These are phyloP conservation scores for Pichia gijzeniarum DNA, from an alignment of 805 yeast genomes.

Conservation along the genomic window DNA sequence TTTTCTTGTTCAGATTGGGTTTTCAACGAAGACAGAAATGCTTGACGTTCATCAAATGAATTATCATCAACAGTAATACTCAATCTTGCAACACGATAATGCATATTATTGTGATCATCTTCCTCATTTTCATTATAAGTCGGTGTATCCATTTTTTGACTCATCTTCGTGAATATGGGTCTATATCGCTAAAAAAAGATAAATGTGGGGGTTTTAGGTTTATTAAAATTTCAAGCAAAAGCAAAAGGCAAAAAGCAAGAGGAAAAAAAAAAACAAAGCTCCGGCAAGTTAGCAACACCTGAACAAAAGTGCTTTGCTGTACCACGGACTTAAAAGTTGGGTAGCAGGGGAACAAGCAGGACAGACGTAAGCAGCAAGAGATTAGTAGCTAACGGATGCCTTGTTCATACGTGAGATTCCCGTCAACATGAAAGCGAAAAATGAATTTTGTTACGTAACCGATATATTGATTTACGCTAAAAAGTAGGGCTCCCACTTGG, in stretches of 20 bases:
- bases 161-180: background rate
- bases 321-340: too few relatives aligned
- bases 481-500: background rate
- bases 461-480: too few relatives aligned
- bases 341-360: too few relatives aligned
- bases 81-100: conserved; percentile 25
- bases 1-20: background rate
- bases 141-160: background rate
- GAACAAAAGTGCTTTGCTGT: too few relatives aligned
- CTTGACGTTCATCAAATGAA: conserved; percentile 14
- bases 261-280: background rate
- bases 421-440: background rate
- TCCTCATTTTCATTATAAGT: background rate
- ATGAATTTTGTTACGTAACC: too few relatives aligned
- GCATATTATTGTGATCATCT: conserved; percentile 16
- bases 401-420: too few relatives aligned
- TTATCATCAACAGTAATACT: conserved; percentile 23
- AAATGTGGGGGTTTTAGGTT: too few relatives aligned
- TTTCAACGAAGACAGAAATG: conserved; percentile 14
- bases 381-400: too few relatives aligned
- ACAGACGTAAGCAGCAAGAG: too few relatives aligned
- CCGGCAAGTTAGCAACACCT: background rate
- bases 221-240: too few relatives aligned
- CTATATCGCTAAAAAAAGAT: too few relatives aligned
- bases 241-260: too few relatives aligned